phyloP scores from a whole-genome alignment of 1,139 yeast species.

The Hyphopichia burtonii region DNA sequence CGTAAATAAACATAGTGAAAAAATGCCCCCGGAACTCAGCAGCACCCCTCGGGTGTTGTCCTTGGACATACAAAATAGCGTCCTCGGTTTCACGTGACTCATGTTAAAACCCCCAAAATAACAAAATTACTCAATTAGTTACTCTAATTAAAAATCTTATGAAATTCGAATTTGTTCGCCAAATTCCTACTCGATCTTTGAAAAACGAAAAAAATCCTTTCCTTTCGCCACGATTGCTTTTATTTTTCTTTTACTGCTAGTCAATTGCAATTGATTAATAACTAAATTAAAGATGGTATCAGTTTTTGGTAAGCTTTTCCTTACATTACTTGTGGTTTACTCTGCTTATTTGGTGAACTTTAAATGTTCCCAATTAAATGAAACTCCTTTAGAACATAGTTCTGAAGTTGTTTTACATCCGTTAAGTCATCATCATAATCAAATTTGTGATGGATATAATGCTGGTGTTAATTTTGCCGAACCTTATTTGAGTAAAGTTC shows the following conservation, averaged over 20 bases:
- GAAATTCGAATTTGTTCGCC: not conserved
- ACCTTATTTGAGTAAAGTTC: constrained; percentile 32
- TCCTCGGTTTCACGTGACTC: no score
- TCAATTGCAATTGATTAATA: not conserved
- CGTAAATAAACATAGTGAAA: not conserved
- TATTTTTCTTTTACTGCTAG: not conserved
- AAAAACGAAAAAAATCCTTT: not conserved
- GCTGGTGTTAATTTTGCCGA: constrained; percentile 26
- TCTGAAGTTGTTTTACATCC: constrained; percentile 37
- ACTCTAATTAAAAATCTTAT: not conserved
- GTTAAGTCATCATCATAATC: constrained; percentile 33
- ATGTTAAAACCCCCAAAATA: no score
- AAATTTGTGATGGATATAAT: constrained; percentile 35
- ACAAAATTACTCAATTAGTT: no score
- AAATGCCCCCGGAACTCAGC: no score
- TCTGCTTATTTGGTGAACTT: constrained; percentile 38
- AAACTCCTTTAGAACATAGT: constrained; percentile 29
- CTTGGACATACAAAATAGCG: no score
- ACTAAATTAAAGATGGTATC: constrained; percentile 7
- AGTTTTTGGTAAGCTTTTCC: constrained; percentile 16
- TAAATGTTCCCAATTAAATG: constrained; percentile 39
- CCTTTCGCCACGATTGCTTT: constrained; percentile 5
- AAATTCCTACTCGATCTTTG: not conserved
- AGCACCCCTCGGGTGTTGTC: no score
- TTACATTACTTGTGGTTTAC: constrained; percentile 33